A percentile compares a stretch with the other conserved stretches of the same genome.
These are phyloP conservation scores for Cornus suecica DNA, from an alignment of 148 eudicot species.

Conservation along the genomic window DNA sequence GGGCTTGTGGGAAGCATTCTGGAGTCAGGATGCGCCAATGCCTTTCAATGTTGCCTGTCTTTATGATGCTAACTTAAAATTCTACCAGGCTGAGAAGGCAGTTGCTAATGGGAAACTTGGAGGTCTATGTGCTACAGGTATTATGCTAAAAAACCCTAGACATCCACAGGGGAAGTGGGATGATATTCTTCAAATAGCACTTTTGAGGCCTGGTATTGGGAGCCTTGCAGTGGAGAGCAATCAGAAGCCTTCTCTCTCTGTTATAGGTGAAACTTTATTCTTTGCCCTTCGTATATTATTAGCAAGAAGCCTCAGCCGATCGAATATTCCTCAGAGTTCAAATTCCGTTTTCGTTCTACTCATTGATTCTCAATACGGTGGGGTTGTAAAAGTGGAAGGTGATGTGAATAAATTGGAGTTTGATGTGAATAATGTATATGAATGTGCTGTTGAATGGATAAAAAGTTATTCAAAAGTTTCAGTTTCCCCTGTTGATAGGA, in stretches of 20 bases:
- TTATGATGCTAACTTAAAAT: conserved; percentile 57
- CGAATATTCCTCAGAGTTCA: conserved; percentile 42
- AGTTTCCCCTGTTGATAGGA: conserved; percentile 74
- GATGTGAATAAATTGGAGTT: conserved; percentile 67
- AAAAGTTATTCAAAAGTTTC: conserved; percentile 50
- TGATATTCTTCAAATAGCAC: conserved; percentile 76
- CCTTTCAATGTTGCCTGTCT: conserved; percentile 73
- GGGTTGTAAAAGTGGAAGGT: conserved; percentile 86
- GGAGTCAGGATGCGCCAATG: conserved; percentile 65
- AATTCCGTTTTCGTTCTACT: conserved; percentile 76
- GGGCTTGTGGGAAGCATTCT: conserved; percentile 93
- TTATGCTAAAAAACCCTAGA: conserved; percentile 73
- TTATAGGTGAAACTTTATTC: conserved; percentile 77
- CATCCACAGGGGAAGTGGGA: conserved; percentile 97
- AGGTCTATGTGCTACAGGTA: conserved; percentile 72
- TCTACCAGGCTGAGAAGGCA: conserved; percentile 85
- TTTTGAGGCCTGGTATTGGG: conserved; percentile 67
- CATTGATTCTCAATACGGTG: conserved; percentile 75
- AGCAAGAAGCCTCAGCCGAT: conserved; percentile 79
- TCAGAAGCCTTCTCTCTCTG: conserved; percentile 43
- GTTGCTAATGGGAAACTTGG: conserved; percentile 73
- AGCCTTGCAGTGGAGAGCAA: conserved; percentile 46
- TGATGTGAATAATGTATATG: conserved; percentile 67
- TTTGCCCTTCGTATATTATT: conserved; percentile 70
- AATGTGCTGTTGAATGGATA: conserved; percentile 80